These are phyloP conservation scores for Hymenoscyphus linearis DNA, from an alignment of 2,329 filamentous ascomycete genomes.

Conservation along the genomic window DNA sequence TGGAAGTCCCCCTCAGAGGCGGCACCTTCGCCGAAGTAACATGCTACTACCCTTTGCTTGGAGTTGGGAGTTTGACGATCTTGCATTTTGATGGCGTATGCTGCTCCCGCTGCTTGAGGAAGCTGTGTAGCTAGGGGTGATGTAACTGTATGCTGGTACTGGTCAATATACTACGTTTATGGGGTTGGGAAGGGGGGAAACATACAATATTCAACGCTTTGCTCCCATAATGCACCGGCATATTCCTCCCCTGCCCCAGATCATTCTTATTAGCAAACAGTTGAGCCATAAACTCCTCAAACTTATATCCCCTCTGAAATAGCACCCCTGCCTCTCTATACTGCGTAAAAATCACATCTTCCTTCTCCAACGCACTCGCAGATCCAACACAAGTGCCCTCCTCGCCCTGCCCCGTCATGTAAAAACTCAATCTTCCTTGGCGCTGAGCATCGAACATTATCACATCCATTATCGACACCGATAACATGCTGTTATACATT, in stretches of 20 bases:
- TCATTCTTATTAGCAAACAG: constrained; percentile 85
- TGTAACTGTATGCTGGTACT: constrained; percentile 68
- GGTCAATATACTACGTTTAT: too few relatives aligned
- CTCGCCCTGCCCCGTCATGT: constrained; percentile 63
- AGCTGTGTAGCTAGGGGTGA: constrained; percentile 85
- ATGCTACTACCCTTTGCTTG: constrained; percentile 65
- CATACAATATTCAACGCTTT: constrained; percentile 75
- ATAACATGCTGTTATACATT: constrained; percentile 54
- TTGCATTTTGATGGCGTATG: constrained; percentile 82
- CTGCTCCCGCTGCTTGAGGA: constrained; percentile 80
- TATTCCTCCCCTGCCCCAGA: constrained; percentile 76
- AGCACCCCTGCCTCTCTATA: constrained; percentile 94
- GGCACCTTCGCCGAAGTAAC: constrained; percentile 88
- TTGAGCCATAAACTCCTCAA: constrained; percentile 92
- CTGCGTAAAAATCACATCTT: constrained; percentile 89
- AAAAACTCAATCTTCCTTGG: constrained; percentile 63
- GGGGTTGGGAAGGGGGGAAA: too few relatives aligned
- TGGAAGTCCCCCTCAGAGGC: constrained; percentile 92
- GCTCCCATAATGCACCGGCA: constrained; percentile 96
- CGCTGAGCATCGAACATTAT: constrained; percentile 98
- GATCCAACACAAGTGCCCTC: constrained; percentile 91
- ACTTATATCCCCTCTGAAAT: constrained; percentile 78
- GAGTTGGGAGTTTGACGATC: constrained; percentile 64
- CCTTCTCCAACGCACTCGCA: constrained; percentile 73
- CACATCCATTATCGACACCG: constrained; percentile 80